Evolutionary conservation across 805 yeast species (phyloP), one percentile per base, ranked within the genome.

Genomic region (Saccharomycopsis sp.): DNA sequence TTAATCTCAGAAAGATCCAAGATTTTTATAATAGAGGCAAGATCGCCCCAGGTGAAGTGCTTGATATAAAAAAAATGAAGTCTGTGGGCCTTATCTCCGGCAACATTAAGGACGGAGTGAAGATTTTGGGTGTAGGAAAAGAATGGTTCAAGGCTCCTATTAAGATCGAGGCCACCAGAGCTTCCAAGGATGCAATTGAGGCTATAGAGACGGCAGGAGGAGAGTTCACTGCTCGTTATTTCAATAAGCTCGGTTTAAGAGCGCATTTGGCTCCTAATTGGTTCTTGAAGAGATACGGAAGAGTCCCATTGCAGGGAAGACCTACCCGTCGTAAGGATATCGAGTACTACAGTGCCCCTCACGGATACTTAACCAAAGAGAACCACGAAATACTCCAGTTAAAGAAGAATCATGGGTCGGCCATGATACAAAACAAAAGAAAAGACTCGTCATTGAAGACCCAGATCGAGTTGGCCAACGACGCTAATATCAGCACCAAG

Each of bases 271-370:
- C 84, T 52, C 97, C 98, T 9, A 80, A 82, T 53, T 77, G 84
- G 71, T 87, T 85, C 65, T 70, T 87, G 53, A 71, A 77, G 63
- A 86, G 79, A 66, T 85, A 83, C 68, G 96, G 96, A 17, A 83
- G 90, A 63, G 70, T 92, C 15, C 98, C 98, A 52, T 70, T 89
- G 64, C 84, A 82, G 56, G 91, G 97, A 1, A 83, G 91, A 71
- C 99, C 99, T 14, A 86, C 86, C 7, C 84, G 82, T 65, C 83
- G 88, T 73, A 86, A 89, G 72, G 90, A 87, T 67, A 84, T 93
- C 58, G 83, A 82, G 59, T 89, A 78, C 72, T 93, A 94, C 74
- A 82, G 90, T 54, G 78, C 80, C 1, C 83, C 77, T 42, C 83
- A 83, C 67, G 99, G 99, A 5, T 93, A 89, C 69, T 73, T 91